A percentile compares a stretch with the other conserved stretches of the same genome.
Conservation (phyloP, 768 basidiomycete genomes). For the Suillus sp. region DNA sequence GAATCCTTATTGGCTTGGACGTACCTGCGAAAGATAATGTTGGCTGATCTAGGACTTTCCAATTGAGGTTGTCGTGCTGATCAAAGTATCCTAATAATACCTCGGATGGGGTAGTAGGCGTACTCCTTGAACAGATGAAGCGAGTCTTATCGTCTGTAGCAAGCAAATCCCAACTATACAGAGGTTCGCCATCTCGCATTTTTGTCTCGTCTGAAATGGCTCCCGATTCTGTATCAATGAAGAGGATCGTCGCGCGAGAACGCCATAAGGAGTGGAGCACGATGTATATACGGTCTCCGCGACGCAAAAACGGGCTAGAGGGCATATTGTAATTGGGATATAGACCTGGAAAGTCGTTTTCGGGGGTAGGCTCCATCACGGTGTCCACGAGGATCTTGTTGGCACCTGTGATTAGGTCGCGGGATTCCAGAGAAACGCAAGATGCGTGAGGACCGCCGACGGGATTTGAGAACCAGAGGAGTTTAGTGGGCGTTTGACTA, state of each 20-base stretch:
- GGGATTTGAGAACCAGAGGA: conserved; percentile 58
- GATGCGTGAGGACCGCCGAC: conserved; percentile 63
- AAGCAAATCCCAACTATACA: conserved; percentile 59
- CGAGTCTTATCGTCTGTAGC: conserved; percentile 45
- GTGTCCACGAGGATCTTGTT: conserved; percentile 41
- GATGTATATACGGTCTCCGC: conserved; percentile 30
- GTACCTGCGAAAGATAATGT: conserved; percentile 42
- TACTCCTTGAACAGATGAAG: conserved; percentile 54
- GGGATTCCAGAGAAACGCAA: conserved; percentile 50
- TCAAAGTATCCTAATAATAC: conserved; percentile 48
- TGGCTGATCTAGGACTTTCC: conserved; percentile 48
- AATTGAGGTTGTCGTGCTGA: conserved; percentile 25
- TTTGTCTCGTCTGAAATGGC: conserved; percentile 36
- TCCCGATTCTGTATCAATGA: conserved; percentile 46
- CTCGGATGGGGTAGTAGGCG: conserved; percentile 47
- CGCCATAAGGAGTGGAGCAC: conserved; percentile 56
- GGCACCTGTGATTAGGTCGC: conserved; percentile 34
- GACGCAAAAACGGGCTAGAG: conserved; percentile 40
- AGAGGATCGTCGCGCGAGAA: conserved; percentile 52
- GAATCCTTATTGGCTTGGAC: conserved; percentile 15
- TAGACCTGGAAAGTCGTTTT: conserved; percentile 58
- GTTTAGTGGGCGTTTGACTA: conserved; percentile 21
- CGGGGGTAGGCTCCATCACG: conserved; percentile 38
- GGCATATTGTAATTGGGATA: conserved; percentile 55
- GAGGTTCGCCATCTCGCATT: conserved; percentile 13